These are phyloP conservation scores for Diaporthe vexans DNA, from an alignment of 2,329 filamentous ascomycete genomes.

Conservation along the genomic window DNA sequence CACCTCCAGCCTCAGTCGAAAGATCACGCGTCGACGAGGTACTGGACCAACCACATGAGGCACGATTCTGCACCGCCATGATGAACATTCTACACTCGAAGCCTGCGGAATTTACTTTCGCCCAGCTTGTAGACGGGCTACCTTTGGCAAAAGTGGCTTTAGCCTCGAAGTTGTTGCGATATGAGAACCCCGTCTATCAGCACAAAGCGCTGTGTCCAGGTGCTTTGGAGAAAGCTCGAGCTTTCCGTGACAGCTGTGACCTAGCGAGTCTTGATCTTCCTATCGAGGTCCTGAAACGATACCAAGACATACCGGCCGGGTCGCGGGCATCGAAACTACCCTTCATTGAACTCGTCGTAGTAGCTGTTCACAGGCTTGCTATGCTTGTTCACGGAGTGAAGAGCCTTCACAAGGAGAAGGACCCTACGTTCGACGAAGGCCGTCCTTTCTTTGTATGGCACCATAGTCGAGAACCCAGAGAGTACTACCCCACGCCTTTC, in stretches of 20 bases:
- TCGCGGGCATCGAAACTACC: constrained; percentile 3
- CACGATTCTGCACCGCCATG: background rate
- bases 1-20: background rate
- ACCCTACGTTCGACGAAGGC: background rate
- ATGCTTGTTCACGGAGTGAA: background rate
- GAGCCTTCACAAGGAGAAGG: background rate
- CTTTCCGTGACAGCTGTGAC: background rate
- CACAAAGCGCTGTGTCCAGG: background rate
- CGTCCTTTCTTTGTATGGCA: background rate
- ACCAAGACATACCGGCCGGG: background rate
- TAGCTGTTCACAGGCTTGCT: constrained; percentile 3
- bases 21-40: background rate
- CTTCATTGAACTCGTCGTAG: background rate
- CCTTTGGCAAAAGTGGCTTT: background rate
- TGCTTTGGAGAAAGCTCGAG: background rate
- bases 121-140: constrained; percentile 10
- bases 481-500: constrained; percentile 4
- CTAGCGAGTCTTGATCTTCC: background rate
- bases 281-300: background rate
- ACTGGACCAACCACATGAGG: background rate
- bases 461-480: too few relatives aligned
- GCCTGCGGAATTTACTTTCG: background rate
- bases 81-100: background rate
- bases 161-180: background rate
- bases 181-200: background rate